Evolutionary conservation across 768 basidiomycete genomes (phyloP).

Genomic region (Hygrocybe punicea): DNA sequence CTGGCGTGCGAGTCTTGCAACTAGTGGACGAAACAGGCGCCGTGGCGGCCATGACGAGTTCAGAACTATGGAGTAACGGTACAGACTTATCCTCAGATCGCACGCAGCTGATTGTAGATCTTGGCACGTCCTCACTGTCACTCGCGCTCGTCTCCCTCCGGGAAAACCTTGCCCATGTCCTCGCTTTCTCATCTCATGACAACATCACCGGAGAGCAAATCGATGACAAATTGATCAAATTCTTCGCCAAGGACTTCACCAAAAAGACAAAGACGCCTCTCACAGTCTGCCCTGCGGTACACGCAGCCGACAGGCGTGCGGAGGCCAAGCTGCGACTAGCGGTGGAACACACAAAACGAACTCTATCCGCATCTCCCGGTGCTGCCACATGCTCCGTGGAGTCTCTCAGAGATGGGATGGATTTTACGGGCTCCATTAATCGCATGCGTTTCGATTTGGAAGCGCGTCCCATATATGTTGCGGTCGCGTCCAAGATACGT

Average conservation of each 20-base stretch:
- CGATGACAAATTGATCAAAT: constrained; percentile 79
- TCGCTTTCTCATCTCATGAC: constrained; percentile 51
- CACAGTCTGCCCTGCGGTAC: constrained; percentile 56
- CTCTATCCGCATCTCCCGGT: constrained; percentile 79
- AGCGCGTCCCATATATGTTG: constrained; percentile 55
- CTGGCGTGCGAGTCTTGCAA: constrained; percentile 81
- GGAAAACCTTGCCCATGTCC: constrained; percentile 65
- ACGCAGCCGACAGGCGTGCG: constrained; percentile 69
- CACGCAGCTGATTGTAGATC: constrained; percentile 76
- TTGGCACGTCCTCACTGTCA: constrained; percentile 70
- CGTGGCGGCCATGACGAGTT: constrained; percentile 56
- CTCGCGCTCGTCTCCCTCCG: constrained; percentile 70
- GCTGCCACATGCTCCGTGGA: constrained; percentile 92
- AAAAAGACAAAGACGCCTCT: constrained; percentile 88
- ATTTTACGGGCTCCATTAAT: constrained; percentile 69
- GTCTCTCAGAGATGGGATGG: constrained; percentile 88
- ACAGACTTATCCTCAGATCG: constrained; percentile 53
- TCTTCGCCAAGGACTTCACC: constrained; percentile 93
- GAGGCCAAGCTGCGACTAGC: constrained; percentile 92
- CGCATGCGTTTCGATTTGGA: constrained; percentile 63
- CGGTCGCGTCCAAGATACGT: constrained; percentile 49
- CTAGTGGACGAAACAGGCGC: constrained; percentile 86
- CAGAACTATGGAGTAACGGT: constrained; percentile 37
- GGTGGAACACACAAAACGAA: constrained; percentile 92
- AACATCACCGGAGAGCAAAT: constrained; percentile 65